A percentile compares a stretch with the other conserved stretches of the same genome.
Evolutionary conservation across 306 rosid genomes (phyloP).

Genomic region (Geum urbanum): DNA sequence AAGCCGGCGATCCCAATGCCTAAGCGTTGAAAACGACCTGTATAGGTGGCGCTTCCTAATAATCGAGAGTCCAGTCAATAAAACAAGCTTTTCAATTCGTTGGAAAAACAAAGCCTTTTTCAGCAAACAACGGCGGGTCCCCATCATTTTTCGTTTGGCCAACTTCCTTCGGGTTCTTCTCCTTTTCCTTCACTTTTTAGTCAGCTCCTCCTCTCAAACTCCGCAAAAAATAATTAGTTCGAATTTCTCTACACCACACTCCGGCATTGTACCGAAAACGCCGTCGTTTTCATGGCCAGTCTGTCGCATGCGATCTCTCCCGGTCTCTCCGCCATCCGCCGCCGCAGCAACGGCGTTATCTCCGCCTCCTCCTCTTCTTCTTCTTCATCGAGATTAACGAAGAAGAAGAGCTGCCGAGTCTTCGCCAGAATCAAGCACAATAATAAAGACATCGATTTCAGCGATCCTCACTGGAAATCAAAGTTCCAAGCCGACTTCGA

Average conservation of each 20-base stretch:
- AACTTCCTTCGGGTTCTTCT: not conserved
- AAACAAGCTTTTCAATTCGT: not conserved
- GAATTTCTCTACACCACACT: not conserved
- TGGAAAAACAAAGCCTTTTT: not conserved
- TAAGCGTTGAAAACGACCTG: not conserved
- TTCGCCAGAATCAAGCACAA: conserved; percentile 24
- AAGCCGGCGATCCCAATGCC: conserved; percentile 3
- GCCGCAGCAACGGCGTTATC: conserved; percentile 23
- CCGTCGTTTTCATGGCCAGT: conserved; percentile 46
- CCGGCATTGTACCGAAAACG: not conserved
- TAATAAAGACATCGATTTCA: conserved; percentile 48
- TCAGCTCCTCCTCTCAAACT: not conserved
- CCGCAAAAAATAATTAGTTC: not conserved
- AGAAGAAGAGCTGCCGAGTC: conserved; percentile 16
- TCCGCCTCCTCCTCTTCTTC: conserved; percentile 6
- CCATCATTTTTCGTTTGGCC: no score
- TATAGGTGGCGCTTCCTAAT: not conserved
- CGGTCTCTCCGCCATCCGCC: conserved; percentile 27
- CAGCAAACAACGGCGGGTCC: no score
- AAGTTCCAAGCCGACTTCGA: conserved; percentile 73
- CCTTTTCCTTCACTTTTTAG: not conserved
- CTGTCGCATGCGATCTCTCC: conserved; percentile 51
- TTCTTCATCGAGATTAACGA: conserved; percentile 11
- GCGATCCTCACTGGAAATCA: conserved; percentile 79
- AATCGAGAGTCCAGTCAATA: not conserved